Conservation (phyloP, 129 eudicot species). For the Ambrosia artemisiifolia region DNA sequence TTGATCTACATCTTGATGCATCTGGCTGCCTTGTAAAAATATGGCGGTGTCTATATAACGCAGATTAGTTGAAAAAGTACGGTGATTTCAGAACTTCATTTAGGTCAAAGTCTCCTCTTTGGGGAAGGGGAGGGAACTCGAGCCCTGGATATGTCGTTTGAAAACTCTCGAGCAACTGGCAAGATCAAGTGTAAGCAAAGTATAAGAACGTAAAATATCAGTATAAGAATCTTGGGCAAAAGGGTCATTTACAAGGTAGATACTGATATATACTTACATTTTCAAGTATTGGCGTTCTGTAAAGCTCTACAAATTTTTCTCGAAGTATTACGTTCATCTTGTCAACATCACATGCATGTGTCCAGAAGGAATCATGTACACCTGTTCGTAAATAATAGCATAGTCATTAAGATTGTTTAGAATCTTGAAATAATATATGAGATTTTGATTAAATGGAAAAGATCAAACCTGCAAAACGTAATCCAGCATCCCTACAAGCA, state of each 20-base stretch:
- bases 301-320: constrained; percentile 89
- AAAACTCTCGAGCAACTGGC: constrained; percentile 89
- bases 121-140: constrained; percentile 74
- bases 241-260: neutral
- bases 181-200: constrained; percentile 2
- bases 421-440: neutral
- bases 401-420: neutral
- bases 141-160: constrained; percentile 61
- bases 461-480: constrained; percentile 79
- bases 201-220: neutral
- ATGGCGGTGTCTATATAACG: neutral
- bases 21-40: constrained; percentile 17
- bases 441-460: neutral
- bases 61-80: constrained; percentile 76
- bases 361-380: constrained; percentile 98
- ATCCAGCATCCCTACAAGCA: constrained; percentile 93
- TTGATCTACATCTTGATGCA: constrained; percentile 13
- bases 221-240: neutral
- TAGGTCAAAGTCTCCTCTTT: constrained; percentile 77
- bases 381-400: constrained; percentile 44
- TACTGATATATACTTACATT: constrained; percentile 46
- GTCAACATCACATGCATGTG: constrained; percentile 93
- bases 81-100: constrained; percentile 73
- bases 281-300: constrained; percentile 78
- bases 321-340: constrained; percentile 73